Evolutionary conservation across 78 protist species (phyloP), one percentile per base, ranked within the genome.

Genomic region (Carpediemonas membranifera): DNA sequence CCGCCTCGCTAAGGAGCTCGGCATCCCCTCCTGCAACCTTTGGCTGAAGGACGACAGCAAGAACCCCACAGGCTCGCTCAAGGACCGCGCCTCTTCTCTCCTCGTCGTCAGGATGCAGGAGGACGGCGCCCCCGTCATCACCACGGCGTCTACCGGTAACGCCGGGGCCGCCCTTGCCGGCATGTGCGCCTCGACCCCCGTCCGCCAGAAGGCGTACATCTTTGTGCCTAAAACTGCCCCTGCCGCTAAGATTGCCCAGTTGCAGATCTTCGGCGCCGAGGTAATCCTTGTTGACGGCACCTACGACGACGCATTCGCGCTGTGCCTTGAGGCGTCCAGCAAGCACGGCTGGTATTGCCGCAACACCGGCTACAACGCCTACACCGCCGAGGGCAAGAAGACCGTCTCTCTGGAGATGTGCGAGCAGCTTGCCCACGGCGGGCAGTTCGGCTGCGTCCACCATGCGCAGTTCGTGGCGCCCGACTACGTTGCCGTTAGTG

Each of bases 71-170:
- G 82, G 64, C 7, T 59, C 71, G 16, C 69, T 77, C 18, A 77
- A 77, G 58, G 82, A 77, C 39, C 35, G 82, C 9, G 82, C 82
- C 24, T 52, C 66, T 57, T 7, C 77, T 3, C 62, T 77, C n/a
- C 25, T 77, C 3, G 76, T 59, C 9, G 33, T 50, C n/a, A 59
- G 15, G 56, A 59, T 50, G 41, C 9, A 28, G 30, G 11, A 35
- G 19, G 28, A 30, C 15, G 56, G 56, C 3, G 2, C 59, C 25
- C 39, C 1, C 28, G 25, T 65, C 30, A 44, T 77, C 39, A 59
- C 75, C 43, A 70, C 82, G 2, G 82, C 82, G n/a, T 59, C 76
- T 3, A 77, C 82, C 5, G 82, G 82, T 27, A 76, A 76, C 41
- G 80, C 80, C 54, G 80, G 71, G 1, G 80, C 80, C 37, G 80